Evolutionary conservation across 768 basidiomycete species (phyloP), one percentile per base, ranked within the genome.

Genomic region (Agaricus blazei): DNA sequence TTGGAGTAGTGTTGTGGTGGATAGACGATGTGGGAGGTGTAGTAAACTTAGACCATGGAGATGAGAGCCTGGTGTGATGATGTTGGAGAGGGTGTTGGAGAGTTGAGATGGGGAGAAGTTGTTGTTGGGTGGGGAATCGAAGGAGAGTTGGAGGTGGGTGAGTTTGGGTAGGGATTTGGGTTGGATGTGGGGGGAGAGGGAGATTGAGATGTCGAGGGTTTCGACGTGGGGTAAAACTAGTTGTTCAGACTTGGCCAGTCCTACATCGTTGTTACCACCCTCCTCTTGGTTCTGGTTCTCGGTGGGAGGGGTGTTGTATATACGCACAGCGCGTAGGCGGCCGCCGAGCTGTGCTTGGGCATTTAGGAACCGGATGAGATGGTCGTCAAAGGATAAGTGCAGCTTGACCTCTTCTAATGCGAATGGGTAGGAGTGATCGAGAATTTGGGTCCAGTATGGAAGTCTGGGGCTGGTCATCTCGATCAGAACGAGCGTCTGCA

Each of bases 351-450:
- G 8, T 62, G 64, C 62, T 84, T 82, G 48, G 63, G 65, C 52
- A 2, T 75, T 68, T 28, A 85, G 67, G 65, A 85, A 86, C 14
- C 68, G 67, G 51, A 75, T 72, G 8, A 79, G 52, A 46, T 74
- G 63, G 0, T 57, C 43, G 59, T 82, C 79, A 81, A 82, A 85
- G 5, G 67, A 59, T 48, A 83, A 71, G 44, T 71, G 69, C n/a
- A 84, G 63, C 26, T 69, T 73, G 3, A 76, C 73, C 44, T 84
- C 80, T 45, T 63, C 67, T 24, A 84, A 74, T 52, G 75, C 75
- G 67, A 83, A 83, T 14, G 69, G 51, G 47, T 70, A 64, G 2
- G 70, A 59, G 1, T 65, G 57, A 7, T 14, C 34, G 1, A 83
- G 64, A 19, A 84, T 64, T 79, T 79, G 83, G 15, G 72, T 67